Conservation (phyloP, 2,329 filamentous ascomycete genomes). For the Hymenoscyphus scutula region DNA sequence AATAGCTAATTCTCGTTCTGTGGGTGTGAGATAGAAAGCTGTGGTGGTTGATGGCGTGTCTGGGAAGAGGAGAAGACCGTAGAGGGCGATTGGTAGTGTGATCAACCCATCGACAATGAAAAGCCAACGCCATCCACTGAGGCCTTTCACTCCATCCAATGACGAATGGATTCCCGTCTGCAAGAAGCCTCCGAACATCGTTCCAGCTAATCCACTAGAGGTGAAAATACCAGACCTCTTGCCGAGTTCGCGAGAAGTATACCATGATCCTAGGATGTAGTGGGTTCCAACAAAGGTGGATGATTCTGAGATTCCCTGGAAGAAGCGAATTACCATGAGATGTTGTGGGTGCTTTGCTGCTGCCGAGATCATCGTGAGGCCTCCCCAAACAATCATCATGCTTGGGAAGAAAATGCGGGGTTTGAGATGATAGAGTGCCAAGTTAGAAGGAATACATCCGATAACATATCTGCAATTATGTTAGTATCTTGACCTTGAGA, state of each 20-base stretch:
- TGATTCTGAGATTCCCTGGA: conserved; percentile 54
- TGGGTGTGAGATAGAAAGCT: conserved; percentile 42
- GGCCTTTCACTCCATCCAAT: conserved; percentile 44
- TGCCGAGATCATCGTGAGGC: conserved; percentile 61
- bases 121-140: conserved; percentile 52
- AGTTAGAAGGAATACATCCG: conserved; percentile 60
- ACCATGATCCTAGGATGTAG: conserved; percentile 61
- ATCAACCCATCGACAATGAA: conserved; percentile 54
- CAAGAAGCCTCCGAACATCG: conserved; percentile 61
- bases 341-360: conserved; percentile 48
- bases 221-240: conserved; percentile 62
- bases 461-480: conserved; percentile 46
- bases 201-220: conserved; percentile 56
- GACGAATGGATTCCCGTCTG: conserved; percentile 43
- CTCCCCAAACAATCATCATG: conserved; percentile 64
- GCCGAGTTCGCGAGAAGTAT: conserved; percentile 57
- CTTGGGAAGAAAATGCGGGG: conserved; percentile 62
- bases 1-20: conserved; percentile 43
- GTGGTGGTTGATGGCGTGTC: conserved; percentile 43
- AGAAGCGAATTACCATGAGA: conserved; percentile 60
- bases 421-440: conserved; percentile 61
- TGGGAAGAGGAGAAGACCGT: conserved; percentile 49
- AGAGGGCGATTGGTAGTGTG: conserved; percentile 54
- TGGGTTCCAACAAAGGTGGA: conserved; percentile 57
- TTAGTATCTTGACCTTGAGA: too few species aligned